Base-by-base conservation (phyloP, 2,329 filamentous ascomycete genomes). In the Pseudogymnoascus sp. region DNA sequence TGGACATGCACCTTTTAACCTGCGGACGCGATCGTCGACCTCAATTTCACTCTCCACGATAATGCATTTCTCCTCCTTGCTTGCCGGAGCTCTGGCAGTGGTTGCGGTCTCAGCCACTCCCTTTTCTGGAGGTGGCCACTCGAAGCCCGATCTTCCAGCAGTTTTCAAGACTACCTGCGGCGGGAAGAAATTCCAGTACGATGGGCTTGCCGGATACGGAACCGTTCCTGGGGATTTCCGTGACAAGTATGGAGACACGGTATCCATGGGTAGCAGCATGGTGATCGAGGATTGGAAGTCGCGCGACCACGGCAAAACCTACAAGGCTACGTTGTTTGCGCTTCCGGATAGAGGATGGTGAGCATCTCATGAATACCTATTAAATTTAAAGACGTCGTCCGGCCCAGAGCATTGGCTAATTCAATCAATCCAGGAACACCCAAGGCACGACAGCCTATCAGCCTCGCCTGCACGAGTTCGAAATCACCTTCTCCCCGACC, bases 271-370 rank as follows among this genome's bases (percentile, higher is more conserved):
- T 61, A 88, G 88, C 7, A 88, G 83, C 64, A 80, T 85, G 11
- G 83, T 88, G 68, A 83, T 85, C n/a, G 75, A 91, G 31, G 83
- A 88, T 63, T 91, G 87, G 86, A 80, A 77, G 68, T 83, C 81
- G 70, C 17, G 19, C 11, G 33, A 61, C 19, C 17, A 42, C 7
- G 38, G 38, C 7, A 38, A 61, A 10, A 37, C 42, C 3, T 40
- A 29, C 42, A 61, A 40, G 13, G 33, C 59, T 13, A 79, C 82
- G 3, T 70, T 90, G 21, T 91, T 83, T 75, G 78, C 79, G 11
- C 73, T 90, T 15, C 88, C 88, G 1, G 87, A 90, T 70, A 80
- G 87, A 65, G 88, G 88, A 38, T 91, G 88, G 82, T 82, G 71
- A 67, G 73, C 67, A 50, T n/a, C 31, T 21, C 50, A 26, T 31